phyloP scores from a whole-genome alignment of 2,329 filamentous ascomycete species.

The Dactylonectria estremocensis region DNA sequence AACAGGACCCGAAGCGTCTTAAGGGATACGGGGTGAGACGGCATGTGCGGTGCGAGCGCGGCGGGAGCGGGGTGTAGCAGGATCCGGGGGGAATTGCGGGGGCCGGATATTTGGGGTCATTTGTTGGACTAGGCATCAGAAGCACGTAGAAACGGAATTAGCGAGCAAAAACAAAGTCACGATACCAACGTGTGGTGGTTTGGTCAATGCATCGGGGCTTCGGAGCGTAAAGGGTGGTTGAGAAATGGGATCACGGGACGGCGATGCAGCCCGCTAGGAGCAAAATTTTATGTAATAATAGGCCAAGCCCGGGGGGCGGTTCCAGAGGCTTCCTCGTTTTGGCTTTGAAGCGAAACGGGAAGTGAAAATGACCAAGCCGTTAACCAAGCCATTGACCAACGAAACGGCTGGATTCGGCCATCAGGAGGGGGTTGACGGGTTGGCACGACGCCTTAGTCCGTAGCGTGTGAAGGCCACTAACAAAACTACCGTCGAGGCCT shows the following conservation, averaged over 20 bases:
- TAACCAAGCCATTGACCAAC: conserved; percentile 34
- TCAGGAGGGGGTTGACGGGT: background rate
- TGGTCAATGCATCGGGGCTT: conserved; percentile 20
- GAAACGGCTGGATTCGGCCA: conserved; percentile 6
- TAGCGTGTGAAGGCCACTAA: conserved; percentile 18
- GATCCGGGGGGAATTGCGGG: conserved; percentile 8
- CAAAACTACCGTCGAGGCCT: conserved; percentile 13
- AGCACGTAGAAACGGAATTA: conserved; percentile 17
- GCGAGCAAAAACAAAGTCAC: conserved; percentile 41
- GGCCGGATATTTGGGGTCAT: conserved; percentile 7
- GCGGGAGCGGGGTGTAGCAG: background rate
- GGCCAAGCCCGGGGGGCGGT: conserved; percentile 23
- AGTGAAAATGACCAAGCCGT: conserved; percentile 20
- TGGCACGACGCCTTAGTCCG: conserved; percentile 4
- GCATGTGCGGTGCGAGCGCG: conserved; percentile 2
- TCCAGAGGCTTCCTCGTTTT: conserved; percentile 20
- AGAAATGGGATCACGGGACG: conserved; percentile 33
- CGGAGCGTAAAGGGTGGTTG: conserved; percentile 11
- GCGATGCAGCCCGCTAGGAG: conserved; percentile 42
- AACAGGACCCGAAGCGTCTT: conserved; percentile 11
- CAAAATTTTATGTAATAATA: conserved; percentile 46
- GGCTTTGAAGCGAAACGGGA: conserved; percentile 15
- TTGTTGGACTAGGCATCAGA: conserved; percentile 25
- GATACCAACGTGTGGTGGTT: conserved; percentile 39
- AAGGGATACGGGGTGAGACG: conserved; percentile 17